Base-by-base conservation (phyloP, 1,139 yeast genomes). In the Saccharomyces pastorianus region DNA sequence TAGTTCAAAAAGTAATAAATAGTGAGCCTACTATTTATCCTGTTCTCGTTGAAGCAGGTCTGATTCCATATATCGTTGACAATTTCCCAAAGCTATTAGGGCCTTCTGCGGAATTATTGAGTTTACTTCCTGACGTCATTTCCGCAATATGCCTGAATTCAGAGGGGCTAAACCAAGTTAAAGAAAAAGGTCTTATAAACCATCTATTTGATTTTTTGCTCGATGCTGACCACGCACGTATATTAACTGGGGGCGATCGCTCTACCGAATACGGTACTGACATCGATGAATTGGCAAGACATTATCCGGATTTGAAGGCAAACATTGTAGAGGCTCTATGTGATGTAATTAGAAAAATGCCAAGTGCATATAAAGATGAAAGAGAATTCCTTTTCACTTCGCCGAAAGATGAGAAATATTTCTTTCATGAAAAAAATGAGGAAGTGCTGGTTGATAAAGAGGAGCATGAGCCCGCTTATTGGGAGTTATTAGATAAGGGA, bases 21-120 rank as follows among this genome's bases (percentile, higher is more conserved):
- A 88, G 87, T 61, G 98, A 91, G 64, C 96, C 98, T 3, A 89
- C 97, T 0, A 89, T 96, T 3, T 90, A 80, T 64, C 79, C 88
- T 2, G 85, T 91, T 50, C 76, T 91, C 62, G 83, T 81, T 51
- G 98, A 91, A 67, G 87, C 95, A 0, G 80, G 82, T 1, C 82
- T 88, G 1, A 80, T 90, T 46, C 87, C 86, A 52, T 73, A 81
- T 0, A 77, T 90, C 42, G 68, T 90, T 51, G 77, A 79, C 55
- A 75, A 80, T 61, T 81, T 86, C 71, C 71, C 72, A 47, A 59
- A 68, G 34, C 75, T 83, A 58, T 73, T 83, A 59, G 71, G 80
- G 41, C 85, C 85, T 8, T 79, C 84, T 14, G 74, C 81, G 7
- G 84, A 82, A 20, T 73, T 89, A 48, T 67, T 87, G 25, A 67